phyloP scores from a whole-genome alignment of 208 protist genomes.

The Trypanosoma boissoni region DNA sequence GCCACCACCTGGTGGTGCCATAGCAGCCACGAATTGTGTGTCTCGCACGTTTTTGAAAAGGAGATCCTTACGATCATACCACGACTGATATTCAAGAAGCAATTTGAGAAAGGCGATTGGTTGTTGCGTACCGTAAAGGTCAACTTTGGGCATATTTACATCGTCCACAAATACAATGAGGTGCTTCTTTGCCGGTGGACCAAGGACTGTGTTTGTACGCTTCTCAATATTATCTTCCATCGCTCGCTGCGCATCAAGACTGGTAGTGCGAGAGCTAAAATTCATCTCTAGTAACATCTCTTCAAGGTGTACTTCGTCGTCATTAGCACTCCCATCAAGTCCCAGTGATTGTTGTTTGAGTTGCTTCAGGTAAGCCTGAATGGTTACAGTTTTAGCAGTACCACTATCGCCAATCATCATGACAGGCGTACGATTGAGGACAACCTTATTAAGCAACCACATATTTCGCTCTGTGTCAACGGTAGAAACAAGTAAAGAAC shows the following conservation, averaged over 20 bases:
- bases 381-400: slow-evolving; percentile 98
- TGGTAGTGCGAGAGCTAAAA: slow-evolving; percentile 96
- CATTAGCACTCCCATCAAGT: slow-evolving; percentile 16
- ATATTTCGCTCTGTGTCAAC: slow-evolving; percentile 98
- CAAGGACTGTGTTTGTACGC: slow-evolving; percentile 93
- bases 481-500: slow-evolving; percentile 97
- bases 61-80: slow-evolving; percentile 97
- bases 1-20: slow-evolving; percentile 96
- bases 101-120: slow-evolving; percentile 98
- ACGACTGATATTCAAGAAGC: slow-evolving; percentile 94
- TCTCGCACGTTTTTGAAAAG: slow-evolving; percentile 96
- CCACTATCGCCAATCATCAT: slow-evolving; percentile 97
- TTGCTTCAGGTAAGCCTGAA: slow-evolving; percentile 92
- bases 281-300: slow-evolving; percentile 95
- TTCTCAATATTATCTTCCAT: slow-evolving; percentile 98
- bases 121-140: slow-evolving; percentile 98
- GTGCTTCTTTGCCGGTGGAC: slow-evolving; percentile 95
- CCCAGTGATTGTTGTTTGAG: slow-evolving; percentile 77
- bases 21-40: slow-evolving; percentile 96
- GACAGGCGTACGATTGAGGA: slow-evolving; percentile 89
- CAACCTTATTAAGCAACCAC: slow-evolving; percentile 94
- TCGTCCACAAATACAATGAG: slow-evolving; percentile 98
- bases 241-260: slow-evolving; percentile 94
- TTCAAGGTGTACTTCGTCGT: slow-evolving; percentile 81
- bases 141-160: slow-evolving; percentile 98